Evolutionary conservation across 257 asterid species (phyloP).

Genomic region (Nicotiana sylvestris): DNA sequence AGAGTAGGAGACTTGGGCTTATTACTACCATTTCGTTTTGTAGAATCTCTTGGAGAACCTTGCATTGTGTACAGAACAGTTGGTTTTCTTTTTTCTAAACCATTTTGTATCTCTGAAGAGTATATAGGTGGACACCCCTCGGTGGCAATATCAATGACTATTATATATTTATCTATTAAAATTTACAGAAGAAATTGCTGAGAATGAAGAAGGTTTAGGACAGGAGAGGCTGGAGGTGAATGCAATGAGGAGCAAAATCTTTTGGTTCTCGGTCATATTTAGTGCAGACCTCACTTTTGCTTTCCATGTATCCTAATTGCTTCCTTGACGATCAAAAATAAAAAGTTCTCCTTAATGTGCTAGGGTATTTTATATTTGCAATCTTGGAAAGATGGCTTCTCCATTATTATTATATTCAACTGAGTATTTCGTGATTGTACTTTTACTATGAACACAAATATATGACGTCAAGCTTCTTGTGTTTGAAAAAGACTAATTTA

Average conservation of each 20-base stretch:
- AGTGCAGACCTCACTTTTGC: slow-evolving; percentile 9
- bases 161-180: background rate
- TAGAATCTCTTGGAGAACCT: background rate
- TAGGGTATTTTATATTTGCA: background rate
- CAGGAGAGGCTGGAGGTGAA: background rate
- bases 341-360: background rate
- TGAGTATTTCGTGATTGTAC: background rate
- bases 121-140: background rate
- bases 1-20: background rate
- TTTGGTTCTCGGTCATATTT: background rate
- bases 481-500: background rate
- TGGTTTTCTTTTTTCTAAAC: background rate
- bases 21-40: background rate
- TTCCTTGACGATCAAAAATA: background rate
- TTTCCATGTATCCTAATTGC: background rate
- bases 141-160: background rate
- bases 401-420: background rate
- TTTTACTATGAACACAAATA: background rate
- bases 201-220: slow-evolving; percentile 2
- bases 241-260: background rate
- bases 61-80: background rate
- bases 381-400: background rate
- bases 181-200: background rate
- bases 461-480: background rate
- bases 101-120: background rate